A percentile compares a stretch with the other conserved stretches of the same genome.
These are phyloP conservation scores for Saccharomyces mikatae DNA, from an alignment of 805 yeast species.

Conservation along the genomic window DNA sequence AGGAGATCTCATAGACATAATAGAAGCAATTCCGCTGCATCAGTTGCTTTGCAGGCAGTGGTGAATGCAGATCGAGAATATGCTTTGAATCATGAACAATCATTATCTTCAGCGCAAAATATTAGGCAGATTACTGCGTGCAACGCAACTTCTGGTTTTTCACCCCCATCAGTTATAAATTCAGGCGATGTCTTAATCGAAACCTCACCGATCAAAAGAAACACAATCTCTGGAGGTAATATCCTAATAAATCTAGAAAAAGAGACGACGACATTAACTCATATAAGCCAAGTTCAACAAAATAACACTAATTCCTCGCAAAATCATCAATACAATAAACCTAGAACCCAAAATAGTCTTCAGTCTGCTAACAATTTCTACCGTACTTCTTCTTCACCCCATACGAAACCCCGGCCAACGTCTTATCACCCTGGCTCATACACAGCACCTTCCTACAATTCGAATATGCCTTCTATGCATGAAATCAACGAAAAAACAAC, in stretches of 20 bases:
- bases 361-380: constrained; percentile 9
- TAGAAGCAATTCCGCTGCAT: constrained; percentile 46
- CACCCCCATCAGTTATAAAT: background rate
- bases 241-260: background rate
- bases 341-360: background rate
- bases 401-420: background rate
- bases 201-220: constrained; percentile 28
- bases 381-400: constrained; percentile 27
- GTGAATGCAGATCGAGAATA: constrained; percentile 47
- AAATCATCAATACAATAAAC: background rate
- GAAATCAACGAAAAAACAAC: background rate
- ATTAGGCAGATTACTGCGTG: constrained; percentile 10
- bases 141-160: constrained; percentile 1
- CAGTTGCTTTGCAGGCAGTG: constrained; percentile 63
- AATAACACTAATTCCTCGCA: background rate
- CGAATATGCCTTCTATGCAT: background rate
- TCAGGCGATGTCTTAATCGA: constrained; percentile 19
- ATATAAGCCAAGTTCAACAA: background rate
- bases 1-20: constrained; percentile 23
- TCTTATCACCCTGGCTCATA: background rate
- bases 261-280: background rate
- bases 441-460: background rate
- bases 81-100: constrained; percentile 6
- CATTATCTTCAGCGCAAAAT: constrained; percentile 11
- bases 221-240: background rate